Percentiles rank a stretch among this genome's conserved stretches.
Conservation (phyloP, 495 filamentous ascomycete species). For the Talaromyces nanjingensis region DNA sequence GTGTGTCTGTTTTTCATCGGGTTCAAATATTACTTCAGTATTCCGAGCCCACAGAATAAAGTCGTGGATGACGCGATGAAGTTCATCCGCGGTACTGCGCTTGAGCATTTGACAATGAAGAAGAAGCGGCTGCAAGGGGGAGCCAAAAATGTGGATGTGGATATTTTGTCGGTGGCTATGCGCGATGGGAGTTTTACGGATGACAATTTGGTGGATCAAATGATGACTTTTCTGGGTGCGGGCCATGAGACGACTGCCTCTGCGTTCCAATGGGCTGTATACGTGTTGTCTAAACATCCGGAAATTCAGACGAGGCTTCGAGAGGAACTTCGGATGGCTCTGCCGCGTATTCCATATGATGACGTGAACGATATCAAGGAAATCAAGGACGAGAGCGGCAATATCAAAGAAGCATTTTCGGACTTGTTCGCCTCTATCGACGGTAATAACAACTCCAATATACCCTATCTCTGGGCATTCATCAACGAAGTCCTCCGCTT, state of each 20-base stretch:
- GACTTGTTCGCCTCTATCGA: neutral
- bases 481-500: slow-evolving; percentile 55
- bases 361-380: neutral
- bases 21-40: slow-evolving; percentile 21
- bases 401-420: neutral
- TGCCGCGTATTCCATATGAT: slow-evolving; percentile 46
- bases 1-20: slow-evolving; percentile 34
- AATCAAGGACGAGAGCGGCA: slow-evolving; percentile 20
- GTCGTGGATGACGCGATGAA: slow-evolving; percentile 46
- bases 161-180: slow-evolving; percentile 80
- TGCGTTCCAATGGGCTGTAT: slow-evolving; percentile 54
- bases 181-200: slow-evolving; percentile 69
- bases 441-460: slow-evolving; percentile 26
- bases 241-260: slow-evolving; percentile 76
- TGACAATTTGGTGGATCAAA: slow-evolving; percentile 77
- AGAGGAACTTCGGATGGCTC: slow-evolving; percentile 50
- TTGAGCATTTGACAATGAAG: slow-evolving; percentile 62
- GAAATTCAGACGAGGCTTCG: slow-evolving; percentile 51
- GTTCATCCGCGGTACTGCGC: slow-evolving; percentile 55
- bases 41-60: slow-evolving; percentile 64
- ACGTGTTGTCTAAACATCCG: slow-evolving; percentile 51
- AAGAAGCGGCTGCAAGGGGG: slow-evolving; percentile 50
- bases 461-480: slow-evolving; percentile 56
- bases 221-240: slow-evolving; percentile 92
- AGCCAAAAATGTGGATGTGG: slow-evolving; percentile 46